A percentile compares a stretch with the other conserved stretches of the same genome.
These are phyloP conservation scores for Cryptosporidium baileyi DNA, from an alignment of 169 alveolate genomes.

Conservation along the genomic window DNA sequence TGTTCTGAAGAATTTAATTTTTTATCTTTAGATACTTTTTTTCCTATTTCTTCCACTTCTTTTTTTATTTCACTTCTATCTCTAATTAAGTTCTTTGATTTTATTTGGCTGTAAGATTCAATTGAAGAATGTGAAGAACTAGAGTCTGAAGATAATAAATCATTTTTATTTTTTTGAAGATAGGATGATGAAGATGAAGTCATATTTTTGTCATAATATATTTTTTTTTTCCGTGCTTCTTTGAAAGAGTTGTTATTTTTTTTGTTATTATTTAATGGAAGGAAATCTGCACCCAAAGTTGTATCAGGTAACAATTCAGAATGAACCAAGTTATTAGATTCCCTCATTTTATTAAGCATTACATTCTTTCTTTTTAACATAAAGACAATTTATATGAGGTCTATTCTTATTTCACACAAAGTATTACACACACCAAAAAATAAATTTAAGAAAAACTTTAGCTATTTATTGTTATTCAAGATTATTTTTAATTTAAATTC, in stretches of 20 bases:
- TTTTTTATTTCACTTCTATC: slow-evolving; percentile 15
- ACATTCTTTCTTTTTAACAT: neutral
- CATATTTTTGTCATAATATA: too few relatives aligned
- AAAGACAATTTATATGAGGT: neutral
- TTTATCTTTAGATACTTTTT: slow-evolving; percentile 1
- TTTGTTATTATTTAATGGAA: slow-evolving; percentile 12
- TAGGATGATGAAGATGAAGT: slow-evolving; percentile 12
- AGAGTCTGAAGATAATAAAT: too few relatives aligned
- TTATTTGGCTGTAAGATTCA: neutral
- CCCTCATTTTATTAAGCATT: slow-evolving; percentile 3
- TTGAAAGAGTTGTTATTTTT: slow-evolving; percentile 8
- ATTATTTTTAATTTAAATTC: neutral
- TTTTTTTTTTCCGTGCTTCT: too few relatives aligned
- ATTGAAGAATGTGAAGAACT: neutral
- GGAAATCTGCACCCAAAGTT: slow-evolving; percentile 25
- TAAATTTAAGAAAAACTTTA: neutral
- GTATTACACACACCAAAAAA: slow-evolving; percentile 1
- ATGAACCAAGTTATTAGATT: neutral
- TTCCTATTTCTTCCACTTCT: slow-evolving; percentile 15
- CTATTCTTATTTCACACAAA: neutral
- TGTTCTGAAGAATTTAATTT: neutral
- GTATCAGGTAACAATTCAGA: slow-evolving; percentile 31
- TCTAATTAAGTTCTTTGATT: neutral
- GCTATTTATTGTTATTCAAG: neutral
- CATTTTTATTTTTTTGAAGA: neutral